Evolutionary conservation across 2,329 filamentous ascomycete genomes (phyloP), one percentile per base, ranked within the genome.

Genomic region (Colletotrichum acutatum): DNA sequence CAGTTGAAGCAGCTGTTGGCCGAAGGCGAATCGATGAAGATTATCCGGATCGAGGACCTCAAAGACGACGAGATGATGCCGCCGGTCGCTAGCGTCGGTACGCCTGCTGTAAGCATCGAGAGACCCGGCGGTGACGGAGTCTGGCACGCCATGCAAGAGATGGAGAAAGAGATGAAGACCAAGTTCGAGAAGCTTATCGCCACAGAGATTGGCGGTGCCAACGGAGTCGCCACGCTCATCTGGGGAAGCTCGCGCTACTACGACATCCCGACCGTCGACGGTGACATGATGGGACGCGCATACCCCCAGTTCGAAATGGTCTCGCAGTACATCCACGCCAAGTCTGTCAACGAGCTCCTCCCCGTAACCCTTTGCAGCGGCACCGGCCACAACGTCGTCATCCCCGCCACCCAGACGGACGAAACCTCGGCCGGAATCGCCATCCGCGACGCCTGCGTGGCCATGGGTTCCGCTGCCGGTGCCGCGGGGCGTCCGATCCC

Each of bases 171-270:
- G 57, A 66, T 49, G 62, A 42, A 37, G 57, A 72, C 63, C 0
- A 66, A 26, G 58, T 71, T 71, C 12, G 67, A 75, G 54, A 69
- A 71, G 7, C 66, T 78, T 8, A 73, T 78, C 11, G 71, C 75
- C 5, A 74, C 78, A 2, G 78, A 80, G 71, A 90, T 90, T 54
- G 88, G 88, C 0, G 88, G 88, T 1, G 84, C 84, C 4, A 90
- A 90, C 72, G 87, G 87, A 0, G 78, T 89, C 8, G 82, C 77
- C 76, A 83, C 72, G 32, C 82, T 78, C 79, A 83, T 76, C 78
- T 83, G 67, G 79, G 84, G 67, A 74, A 83, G 73, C 78, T 85
- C 78, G 4, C 72, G 75, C 12, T 78, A 77, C 49, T 84, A 85
- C 49, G 79, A 82, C 56, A 74, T 79, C 3, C 80, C 82, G 0